Percentiles rank a stretch among this genome's conserved stretches.
Conservation (phyloP, 352 stramenopile genomes). For the Aphanomyces invadans region DNA sequence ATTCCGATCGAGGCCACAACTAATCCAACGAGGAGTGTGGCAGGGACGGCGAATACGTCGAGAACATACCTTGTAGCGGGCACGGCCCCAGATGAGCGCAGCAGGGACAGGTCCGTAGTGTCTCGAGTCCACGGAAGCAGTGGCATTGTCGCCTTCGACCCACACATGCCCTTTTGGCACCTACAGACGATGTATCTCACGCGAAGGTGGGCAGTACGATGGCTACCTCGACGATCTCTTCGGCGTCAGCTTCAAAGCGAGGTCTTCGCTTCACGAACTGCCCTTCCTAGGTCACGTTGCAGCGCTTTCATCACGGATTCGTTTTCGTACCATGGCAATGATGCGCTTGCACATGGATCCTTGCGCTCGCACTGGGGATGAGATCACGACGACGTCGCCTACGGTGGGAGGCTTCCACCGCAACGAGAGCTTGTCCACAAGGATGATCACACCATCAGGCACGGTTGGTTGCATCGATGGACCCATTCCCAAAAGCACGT, state of each 20-base stretch:
- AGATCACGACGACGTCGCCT: constrained; percentile 76
- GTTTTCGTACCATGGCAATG: constrained; percentile 57
- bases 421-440: constrained; percentile 71
- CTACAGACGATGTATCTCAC: not conserved
- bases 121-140: constrained; percentile 90
- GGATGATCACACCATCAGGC: constrained; percentile 67
- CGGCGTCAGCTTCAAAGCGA: constrained; percentile 46
- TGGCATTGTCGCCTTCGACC: constrained; percentile 95
- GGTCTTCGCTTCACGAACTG: constrained; percentile 73
- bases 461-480: constrained; percentile 78
- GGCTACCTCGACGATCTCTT: constrained; percentile 36
- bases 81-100: constrained; percentile 77
- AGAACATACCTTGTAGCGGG: constrained; percentile 51
- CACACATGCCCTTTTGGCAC: constrained; percentile 93
- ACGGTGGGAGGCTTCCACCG: constrained; percentile 55
- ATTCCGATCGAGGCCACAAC: not conserved
- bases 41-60: too few relatives aligned
- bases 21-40: not conserved
- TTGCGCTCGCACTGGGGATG: constrained; percentile 62
- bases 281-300: constrained; percentile 72
- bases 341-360: constrained; percentile 83
- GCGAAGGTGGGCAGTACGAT: not conserved
- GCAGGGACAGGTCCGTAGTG: constrained; percentile 89
- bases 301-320: too few relatives aligned
- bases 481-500: constrained; percentile 80